Evolutionary conservation across 1,284 basidiomycete species (phyloP), one percentile per base, ranked within the genome.

Genomic region (Vanrija humicola): DNA sequence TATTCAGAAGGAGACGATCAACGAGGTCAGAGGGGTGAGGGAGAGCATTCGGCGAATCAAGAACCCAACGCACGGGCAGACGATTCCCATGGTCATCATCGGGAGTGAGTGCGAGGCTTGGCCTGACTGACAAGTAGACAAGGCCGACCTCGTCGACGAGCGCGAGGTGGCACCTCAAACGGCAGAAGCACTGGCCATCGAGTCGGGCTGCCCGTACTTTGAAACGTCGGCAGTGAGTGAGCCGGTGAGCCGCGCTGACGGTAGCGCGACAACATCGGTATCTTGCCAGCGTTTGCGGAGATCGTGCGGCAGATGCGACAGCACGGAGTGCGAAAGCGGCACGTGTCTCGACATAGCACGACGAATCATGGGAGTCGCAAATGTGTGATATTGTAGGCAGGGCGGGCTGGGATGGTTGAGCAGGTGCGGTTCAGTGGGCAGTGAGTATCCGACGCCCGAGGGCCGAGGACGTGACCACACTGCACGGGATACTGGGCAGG

Each of bases 151-250:
- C 28, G 55, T 46, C 6, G 55, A 64, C 28, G 67, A 73, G 40
- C 53, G 72, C 19, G 60, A 69, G 50, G 58, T 73, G 4, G 54
- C 59, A 5, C 38, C 45, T 1, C 38, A 25, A 5, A 63, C 65
- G 25, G 68, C 56, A 3, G 54, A 60, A 21, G 54, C 55, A 39
- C 38, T 69, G 9, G 66, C 66, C 0, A 45, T 51, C 16, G 50
- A 46, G 5, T 67, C 65, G 61, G 48, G 48, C 10, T 64, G 62
- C 43, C 52, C 45, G 21, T 74, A 70, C 54, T 56, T 63, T 38
- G 72, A 74, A 55, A 65, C 70, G 6, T 69, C 67, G n/a, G 68
- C 70, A 9, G 69, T 71, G 47, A 52, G 67, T 67, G 6, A 6
- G 23, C 21, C 16, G 46, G 19, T 5, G 34, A 10, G 19, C 8